phyloP scores from a whole-genome alignment of 208 protist genomes.

The Blastocrithidia nonstop region DNA sequence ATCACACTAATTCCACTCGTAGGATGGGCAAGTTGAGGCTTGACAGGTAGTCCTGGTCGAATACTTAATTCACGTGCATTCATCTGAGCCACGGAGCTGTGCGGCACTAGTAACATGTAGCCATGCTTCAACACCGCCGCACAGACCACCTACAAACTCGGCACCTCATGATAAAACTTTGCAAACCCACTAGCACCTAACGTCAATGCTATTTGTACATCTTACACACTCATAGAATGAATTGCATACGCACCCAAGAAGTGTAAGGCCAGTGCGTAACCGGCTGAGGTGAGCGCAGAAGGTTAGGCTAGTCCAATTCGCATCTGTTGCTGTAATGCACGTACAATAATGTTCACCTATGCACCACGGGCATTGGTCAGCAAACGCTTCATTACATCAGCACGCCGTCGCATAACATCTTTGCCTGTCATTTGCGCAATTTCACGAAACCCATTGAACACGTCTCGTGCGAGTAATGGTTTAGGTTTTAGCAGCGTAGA shows the following conservation, averaged over 20 bases:
- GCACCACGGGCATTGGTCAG: constrained; percentile 79
- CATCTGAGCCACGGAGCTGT: constrained; percentile 13
- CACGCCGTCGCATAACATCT: constrained; percentile 76
- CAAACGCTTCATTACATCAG: constrained; percentile 87
- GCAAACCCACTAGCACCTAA: constrained; percentile 30
- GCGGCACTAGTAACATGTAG: constrained; percentile 53
- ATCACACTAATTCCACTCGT: constrained; percentile 89
- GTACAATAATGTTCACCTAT: constrained; percentile 92
- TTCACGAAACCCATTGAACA: constrained; percentile 80
- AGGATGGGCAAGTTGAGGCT: constrained; percentile 98
- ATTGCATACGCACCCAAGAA: constrained; percentile 23
- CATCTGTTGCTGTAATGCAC: constrained; percentile 94
- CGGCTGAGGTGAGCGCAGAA: constrained; percentile 89
- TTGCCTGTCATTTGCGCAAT: constrained; percentile 89
- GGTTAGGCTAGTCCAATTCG: constrained; percentile 95
- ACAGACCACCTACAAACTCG: constrained; percentile 72
- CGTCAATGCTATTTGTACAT: constrained; percentile 57
- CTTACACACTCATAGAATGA: constrained; percentile 17
- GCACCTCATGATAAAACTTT: constrained; percentile 69
- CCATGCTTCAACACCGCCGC: constrained; percentile 48
- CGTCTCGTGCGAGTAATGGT: constrained; percentile 77
- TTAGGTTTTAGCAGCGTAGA: constrained; percentile 83
- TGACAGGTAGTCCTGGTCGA: constrained; percentile 90
- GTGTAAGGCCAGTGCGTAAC: constrained; percentile 85
- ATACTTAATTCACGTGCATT: constrained; percentile 49